phyloP scores from a whole-genome alignment of 805 yeast species.

The Pichia pseudocactophila region DNA sequence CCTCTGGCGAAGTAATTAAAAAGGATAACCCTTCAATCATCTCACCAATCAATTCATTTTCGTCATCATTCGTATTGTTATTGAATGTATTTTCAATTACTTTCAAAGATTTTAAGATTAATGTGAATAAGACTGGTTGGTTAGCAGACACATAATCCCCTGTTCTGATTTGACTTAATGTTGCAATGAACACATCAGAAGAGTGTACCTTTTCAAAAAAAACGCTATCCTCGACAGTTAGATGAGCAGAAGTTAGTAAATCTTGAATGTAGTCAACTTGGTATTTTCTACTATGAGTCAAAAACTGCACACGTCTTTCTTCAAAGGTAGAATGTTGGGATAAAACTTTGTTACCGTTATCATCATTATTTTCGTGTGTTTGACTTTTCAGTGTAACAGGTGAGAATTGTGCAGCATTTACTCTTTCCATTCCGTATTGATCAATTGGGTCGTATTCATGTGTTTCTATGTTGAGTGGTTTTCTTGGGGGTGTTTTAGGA shows the following conservation, averaged over 20 bases:
- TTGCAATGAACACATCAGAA: constrained; percentile 15
- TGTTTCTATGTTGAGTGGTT: neutral
- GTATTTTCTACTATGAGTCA: constrained; percentile 10
- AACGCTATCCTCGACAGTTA: constrained; percentile 13
- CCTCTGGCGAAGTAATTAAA: constrained; percentile 2
- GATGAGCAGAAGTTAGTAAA: constrained; percentile 7
- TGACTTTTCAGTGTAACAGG: constrained; percentile 2
- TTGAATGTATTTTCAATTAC: constrained; percentile 4
- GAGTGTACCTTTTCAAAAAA: constrained; percentile 16
- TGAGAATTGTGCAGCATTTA: constrained; percentile 6
- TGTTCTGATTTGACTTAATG: constrained; percentile 18
- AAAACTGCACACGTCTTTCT: constrained; percentile 3
- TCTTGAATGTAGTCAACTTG: constrained; percentile 12
- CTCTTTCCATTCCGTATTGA: constrained; percentile 10
- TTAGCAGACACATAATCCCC: constrained; percentile 16
- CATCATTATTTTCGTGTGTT: neutral
- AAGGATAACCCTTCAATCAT: neutral
- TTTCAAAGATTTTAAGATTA: constrained; percentile 13
- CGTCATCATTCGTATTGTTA: neutral
- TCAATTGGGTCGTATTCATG: constrained; percentile 2
- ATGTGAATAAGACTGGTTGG: constrained; percentile 13
- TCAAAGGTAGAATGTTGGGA: neutral
- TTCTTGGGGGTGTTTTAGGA: constrained; percentile 1
- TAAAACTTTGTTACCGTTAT: neutral
- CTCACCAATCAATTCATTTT: neutral